A percentile compares a stretch with the other conserved stretches of the same genome.
Evolutionary conservation across 495 filamentous ascomycete species (phyloP).

Genomic region (Elasticomyces elasticus): DNA sequence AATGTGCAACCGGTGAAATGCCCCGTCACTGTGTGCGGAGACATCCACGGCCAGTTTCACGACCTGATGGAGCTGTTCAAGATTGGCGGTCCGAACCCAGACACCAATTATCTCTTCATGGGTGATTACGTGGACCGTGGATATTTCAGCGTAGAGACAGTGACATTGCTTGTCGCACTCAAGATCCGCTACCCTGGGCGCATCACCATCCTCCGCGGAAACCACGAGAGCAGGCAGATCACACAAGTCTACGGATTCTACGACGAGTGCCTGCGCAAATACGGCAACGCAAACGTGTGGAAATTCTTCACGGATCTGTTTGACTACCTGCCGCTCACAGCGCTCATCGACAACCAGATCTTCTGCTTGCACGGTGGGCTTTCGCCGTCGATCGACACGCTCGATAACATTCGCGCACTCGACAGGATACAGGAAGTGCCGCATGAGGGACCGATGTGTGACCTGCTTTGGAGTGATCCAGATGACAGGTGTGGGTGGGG

Average conservation of each 20-base stretch:
- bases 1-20: constrained; percentile 88
- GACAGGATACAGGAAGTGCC: constrained; percentile 98
- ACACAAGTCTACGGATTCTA: constrained; percentile 98
- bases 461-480: constrained; percentile 93
- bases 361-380: constrained; percentile 98
- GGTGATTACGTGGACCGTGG: constrained; percentile 96
- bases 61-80: constrained; percentile 31
- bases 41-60: constrained; percentile 58
- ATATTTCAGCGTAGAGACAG: constrained; percentile 94
- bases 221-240: constrained; percentile 95
- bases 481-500: constrained; percentile 99
- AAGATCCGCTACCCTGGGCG: constrained; percentile 95
- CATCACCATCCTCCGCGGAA: constrained; percentile 93
- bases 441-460: constrained; percentile 98
- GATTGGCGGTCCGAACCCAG: constrained; percentile 26
- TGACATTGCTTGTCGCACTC: constrained; percentile 84
- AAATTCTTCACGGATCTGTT: constrained; percentile 97
- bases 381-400: constrained; percentile 91
- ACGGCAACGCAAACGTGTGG: constrained; percentile 98
- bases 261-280: constrained; percentile 94
- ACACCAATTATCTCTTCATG: constrained; percentile 48
- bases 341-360: constrained; percentile 98
- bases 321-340: constrained; percentile 96
- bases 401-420: constrained; percentile 93
- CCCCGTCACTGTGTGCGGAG: constrained; percentile 38